These are phyloP conservation scores for Silene noctiflora DNA, from an alignment of 179 eudicot genomes.

Conservation along the genomic window DNA sequence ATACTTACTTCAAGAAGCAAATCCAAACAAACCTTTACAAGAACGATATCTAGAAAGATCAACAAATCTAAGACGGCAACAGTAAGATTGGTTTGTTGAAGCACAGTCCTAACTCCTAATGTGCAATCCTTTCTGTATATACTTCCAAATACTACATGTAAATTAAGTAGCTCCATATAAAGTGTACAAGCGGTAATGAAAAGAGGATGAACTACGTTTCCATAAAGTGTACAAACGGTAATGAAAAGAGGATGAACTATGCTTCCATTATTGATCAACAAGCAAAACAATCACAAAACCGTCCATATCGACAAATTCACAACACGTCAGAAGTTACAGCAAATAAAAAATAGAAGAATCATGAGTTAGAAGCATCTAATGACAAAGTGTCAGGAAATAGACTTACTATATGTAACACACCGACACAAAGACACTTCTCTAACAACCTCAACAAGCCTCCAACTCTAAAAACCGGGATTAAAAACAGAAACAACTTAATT, in stretches of 20 bases:
- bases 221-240: not conserved
- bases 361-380: too few relatives aligned
- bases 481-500: not conserved
- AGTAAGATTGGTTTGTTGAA: too few relatives aligned
- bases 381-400: not conserved
- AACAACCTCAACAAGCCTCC: not conserved
- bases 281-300: not conserved
- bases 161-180: too few relatives aligned
- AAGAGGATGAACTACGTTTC: not conserved
- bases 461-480: conserved; percentile 5
- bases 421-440: not conserved
- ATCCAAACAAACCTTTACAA: too few relatives aligned
- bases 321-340: not conserved
- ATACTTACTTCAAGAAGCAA: too few relatives aligned
- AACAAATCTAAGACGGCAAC: too few relatives aligned
- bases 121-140: too few relatives aligned
- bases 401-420: not conserved
- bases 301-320: not conserved
- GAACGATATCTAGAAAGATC: too few relatives aligned
- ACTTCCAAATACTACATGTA: too few relatives aligned
- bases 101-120: too few relatives aligned
- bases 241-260: not conserved
- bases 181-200: not conserved
- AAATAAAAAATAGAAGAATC: too few relatives aligned
- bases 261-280: not conserved